Conservation (phyloP, 1,139 yeast species). For the Yamadazyma siamensis region DNA sequence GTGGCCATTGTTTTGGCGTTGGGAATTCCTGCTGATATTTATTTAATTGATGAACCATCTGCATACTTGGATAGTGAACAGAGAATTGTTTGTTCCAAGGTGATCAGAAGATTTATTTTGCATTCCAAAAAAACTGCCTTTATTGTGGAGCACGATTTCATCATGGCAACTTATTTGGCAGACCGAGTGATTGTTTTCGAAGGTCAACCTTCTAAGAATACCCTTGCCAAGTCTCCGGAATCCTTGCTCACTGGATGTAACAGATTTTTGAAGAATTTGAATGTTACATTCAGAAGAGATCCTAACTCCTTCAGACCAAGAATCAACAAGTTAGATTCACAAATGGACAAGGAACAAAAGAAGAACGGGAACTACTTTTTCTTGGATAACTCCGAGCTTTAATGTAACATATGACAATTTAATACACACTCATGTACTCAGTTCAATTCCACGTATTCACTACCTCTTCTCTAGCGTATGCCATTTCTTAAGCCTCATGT, state of each 20-base stretch:
- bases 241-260: conserved; percentile 95
- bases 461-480: no score
- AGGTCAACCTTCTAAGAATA: conserved; percentile 84
- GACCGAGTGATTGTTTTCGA: conserved; percentile 98
- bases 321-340: conserved; percentile 94
- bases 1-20: conserved; percentile 94
- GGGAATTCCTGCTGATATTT: conserved; percentile 94
- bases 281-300: conserved; percentile 98
- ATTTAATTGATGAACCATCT: conserved; percentile 96
- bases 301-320: conserved; percentile 98
- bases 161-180: conserved; percentile 98
- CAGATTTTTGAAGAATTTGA: conserved; percentile 91
- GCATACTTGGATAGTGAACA: conserved; percentile 99
- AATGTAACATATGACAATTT: no score
- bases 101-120: conserved; percentile 91
- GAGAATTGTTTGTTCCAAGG: conserved; percentile 98
- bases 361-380: conserved; percentile 89
- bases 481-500: no score
- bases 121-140: conserved; percentile 98
- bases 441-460: no score
- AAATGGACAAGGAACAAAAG: conserved; percentile 98
- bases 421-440: no score
- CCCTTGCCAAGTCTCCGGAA: conserved; percentile 85
- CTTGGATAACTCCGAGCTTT: conserved; percentile 60
- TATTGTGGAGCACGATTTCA: conserved; percentile 98